Evolutionary conservation across 768 basidiomycete genomes (phyloP).

Genomic region (Termitomyces sp.): DNA sequence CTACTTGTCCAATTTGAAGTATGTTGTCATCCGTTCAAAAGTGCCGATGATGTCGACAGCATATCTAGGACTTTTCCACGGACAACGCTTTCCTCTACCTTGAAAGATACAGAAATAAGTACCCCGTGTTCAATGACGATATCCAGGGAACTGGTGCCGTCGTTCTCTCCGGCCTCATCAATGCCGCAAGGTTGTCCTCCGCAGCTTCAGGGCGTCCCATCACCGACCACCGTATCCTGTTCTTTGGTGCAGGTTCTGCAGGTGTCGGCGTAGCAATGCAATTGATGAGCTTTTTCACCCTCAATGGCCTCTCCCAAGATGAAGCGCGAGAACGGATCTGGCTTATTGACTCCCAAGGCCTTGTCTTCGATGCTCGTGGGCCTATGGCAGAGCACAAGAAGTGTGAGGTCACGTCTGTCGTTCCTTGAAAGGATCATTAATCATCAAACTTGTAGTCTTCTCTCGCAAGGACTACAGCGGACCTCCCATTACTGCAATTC

Average conservation of each 20-base stretch:
- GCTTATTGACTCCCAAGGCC: slow-evolving; percentile 84
- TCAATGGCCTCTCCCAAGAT: slow-evolving; percentile 72
- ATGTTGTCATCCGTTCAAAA: slow-evolving; percentile 12
- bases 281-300: slow-evolving; percentile 83
- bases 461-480: slow-evolving; percentile 79
- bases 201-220: slow-evolving; percentile 68
- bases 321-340: slow-evolving; percentile 79
- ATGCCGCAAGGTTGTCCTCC: slow-evolving; percentile 78
- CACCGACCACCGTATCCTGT: slow-evolving; percentile 79
- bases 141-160: slow-evolving; percentile 92
- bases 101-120: slow-evolving; percentile 69
- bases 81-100: slow-evolving; percentile 90
- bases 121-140: slow-evolving; percentile 87
- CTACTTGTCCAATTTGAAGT: slow-evolving; percentile 86
- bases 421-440: slow-evolving; percentile 2
- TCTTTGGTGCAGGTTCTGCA: slow-evolving; percentile 90
- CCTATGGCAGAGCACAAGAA: slow-evolving; percentile 81
- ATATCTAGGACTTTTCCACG: slow-evolving; percentile 78
- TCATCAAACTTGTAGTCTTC: slow-evolving; percentile 53
- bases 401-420: slow-evolving; percentile 41
- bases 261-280: slow-evolving; percentile 93
- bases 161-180: slow-evolving; percentile 86
- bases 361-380: slow-evolving; percentile 76
- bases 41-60: background rate
- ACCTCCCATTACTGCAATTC: slow-evolving; percentile 68